Evolutionary conservation across 768 basidiomycete genomes (phyloP).

Genomic region (Epithele typhae): DNA sequence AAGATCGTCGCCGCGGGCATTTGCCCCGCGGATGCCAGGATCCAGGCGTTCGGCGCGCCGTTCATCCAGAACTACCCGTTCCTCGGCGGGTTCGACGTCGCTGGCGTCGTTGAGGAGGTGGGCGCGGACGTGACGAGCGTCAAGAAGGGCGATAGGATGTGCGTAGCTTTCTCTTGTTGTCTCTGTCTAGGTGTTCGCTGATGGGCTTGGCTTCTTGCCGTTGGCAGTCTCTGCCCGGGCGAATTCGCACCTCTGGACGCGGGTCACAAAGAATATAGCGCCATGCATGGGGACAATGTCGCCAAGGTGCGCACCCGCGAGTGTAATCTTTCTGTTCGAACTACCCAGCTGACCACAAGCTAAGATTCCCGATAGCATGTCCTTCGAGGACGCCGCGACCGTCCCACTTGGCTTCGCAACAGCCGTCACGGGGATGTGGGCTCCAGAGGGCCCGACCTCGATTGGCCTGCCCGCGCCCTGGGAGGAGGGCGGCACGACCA

Average conservation of each 20-base stretch:
- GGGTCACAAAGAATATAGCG: slow-evolving; percentile 25
- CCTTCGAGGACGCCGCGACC: slow-evolving; percentile 37
- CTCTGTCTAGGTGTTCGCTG: not conserved
- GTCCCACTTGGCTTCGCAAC: slow-evolving; percentile 37
- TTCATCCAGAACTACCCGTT: slow-evolving; percentile 20
- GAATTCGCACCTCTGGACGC: slow-evolving; percentile 11
- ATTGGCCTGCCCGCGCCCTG: slow-evolving; percentile 18
- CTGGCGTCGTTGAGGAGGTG: slow-evolving; percentile 22
- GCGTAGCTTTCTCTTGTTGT: not conserved
- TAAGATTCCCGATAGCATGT: slow-evolving; percentile 36
- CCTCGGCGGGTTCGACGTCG: slow-evolving; percentile 19
- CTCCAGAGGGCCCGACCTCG: slow-evolving; percentile 4
- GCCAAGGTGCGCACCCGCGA: slow-evolving; percentile 25
- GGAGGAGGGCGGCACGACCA: slow-evolving; percentile 20
- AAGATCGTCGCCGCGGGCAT: slow-evolving; percentile 43
- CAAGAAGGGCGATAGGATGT: slow-evolving; percentile 28
- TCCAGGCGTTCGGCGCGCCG: slow-evolving; percentile 28
- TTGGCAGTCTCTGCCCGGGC: slow-evolving; percentile 21
- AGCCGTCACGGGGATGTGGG: slow-evolving; percentile 34
- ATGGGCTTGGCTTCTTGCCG: not conserved
- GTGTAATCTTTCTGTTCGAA: no score
- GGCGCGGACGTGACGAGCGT: slow-evolving; percentile 32
- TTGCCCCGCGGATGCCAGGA: slow-evolving; percentile 53
- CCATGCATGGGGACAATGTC: slow-evolving; percentile 22
- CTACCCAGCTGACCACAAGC: no score